These are phyloP conservation scores for Aphanoascus verrucosus DNA, from an alignment of 2,329 filamentous ascomycete species.

Conservation along the genomic window DNA sequence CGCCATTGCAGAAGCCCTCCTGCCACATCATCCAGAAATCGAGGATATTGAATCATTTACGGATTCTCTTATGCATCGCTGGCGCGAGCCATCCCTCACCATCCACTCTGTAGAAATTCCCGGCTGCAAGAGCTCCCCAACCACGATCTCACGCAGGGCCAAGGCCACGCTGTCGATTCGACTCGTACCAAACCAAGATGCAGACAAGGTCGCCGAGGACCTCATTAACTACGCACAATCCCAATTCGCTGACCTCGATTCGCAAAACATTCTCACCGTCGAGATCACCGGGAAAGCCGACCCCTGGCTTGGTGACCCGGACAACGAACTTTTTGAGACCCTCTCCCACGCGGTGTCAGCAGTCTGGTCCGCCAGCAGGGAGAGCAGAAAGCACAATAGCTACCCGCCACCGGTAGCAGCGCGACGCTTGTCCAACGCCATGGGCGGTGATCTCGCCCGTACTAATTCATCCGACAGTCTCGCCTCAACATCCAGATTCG, in stretches of 20 bases:
- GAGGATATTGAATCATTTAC: slow-evolving; percentile 61
- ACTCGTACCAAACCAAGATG: slow-evolving; percentile 85
- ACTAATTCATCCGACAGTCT: slow-evolving; percentile 32
- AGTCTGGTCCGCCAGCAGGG: slow-evolving; percentile 54
- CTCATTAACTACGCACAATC: slow-evolving; percentile 57
- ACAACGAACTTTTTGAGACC: slow-evolving; percentile 81
- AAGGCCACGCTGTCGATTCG: slow-evolving; percentile 82
- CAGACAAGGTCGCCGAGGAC: slow-evolving; percentile 59
- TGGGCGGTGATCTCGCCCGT: slow-evolving; percentile 19
- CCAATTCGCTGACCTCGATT: slow-evolving; percentile 64
- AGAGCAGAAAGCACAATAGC: slow-evolving; percentile 23
- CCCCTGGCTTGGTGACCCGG: slow-evolving; percentile 87
- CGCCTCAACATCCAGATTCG: slow-evolving; percentile 27
- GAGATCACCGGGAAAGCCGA: slow-evolving; percentile 89
- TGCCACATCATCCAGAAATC: slow-evolving; percentile 58
- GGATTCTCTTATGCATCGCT: slow-evolving; percentile 77
- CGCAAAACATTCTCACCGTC: slow-evolving; percentile 68
- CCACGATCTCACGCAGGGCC: slow-evolving; percentile 74
- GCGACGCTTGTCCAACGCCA: slow-evolving; percentile 14
- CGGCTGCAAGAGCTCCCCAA: slow-evolving; percentile 73
- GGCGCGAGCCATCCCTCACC: slow-evolving; percentile 89
- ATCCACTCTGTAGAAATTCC: slow-evolving; percentile 90
- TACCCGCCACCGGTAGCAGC: slow-evolving; percentile 24
- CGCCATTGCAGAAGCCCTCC: slow-evolving; percentile 68
- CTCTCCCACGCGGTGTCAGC: slow-evolving; percentile 75